Conservation (phyloP, 2,329 filamentous ascomycete species). For the Endocalyx cinctus region DNA sequence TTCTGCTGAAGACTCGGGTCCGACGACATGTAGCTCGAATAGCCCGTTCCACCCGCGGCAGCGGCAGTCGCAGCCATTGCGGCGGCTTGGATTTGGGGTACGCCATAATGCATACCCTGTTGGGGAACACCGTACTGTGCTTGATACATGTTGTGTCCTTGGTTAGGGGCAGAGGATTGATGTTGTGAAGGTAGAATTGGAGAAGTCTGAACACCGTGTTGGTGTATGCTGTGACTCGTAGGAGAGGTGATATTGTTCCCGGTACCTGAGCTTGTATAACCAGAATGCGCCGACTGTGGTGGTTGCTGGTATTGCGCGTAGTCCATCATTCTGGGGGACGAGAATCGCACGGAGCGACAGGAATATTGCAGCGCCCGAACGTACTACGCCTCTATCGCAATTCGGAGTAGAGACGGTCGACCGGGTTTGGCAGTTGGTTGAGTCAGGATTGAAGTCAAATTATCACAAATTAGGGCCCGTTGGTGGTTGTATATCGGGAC, state of each 20-base stretch:
- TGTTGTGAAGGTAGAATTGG: conserved; percentile 77
- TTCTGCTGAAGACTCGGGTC: conserved; percentile 65
- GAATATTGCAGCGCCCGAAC: conserved; percentile 25
- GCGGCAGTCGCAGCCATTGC: conserved; percentile 91
- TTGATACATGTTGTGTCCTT: conserved; percentile 74
- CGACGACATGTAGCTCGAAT: conserved; percentile 67
- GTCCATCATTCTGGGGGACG: conserved; percentile 58
- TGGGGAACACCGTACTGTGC: conserved; percentile 70
- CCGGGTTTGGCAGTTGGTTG: conserved; percentile 13
- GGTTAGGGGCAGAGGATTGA: conserved; percentile 60
- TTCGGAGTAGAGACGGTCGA: conserved; percentile 20
- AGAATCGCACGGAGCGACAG: conserved; percentile 22
- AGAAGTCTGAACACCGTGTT: conserved; percentile 67
- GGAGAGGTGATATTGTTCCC: conserved; percentile 66
- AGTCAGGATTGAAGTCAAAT: too few species aligned
- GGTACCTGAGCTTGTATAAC: conserved; percentile 56
- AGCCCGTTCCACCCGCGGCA: conserved; percentile 68
- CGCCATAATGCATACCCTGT: conserved; percentile 75
- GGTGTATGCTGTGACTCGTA: conserved; percentile 63
- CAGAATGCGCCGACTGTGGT: conserved; percentile 60
- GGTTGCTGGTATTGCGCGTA: conserved; percentile 70
- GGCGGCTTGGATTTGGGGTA: conserved; percentile 79
- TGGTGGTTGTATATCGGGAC: conserved; percentile 12
- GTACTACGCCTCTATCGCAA: conserved; percentile 26
- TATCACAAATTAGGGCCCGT: too few species aligned